A percentile compares a stretch with the other conserved stretches of the same genome.
phyloP scores from a whole-genome alignment of 2,329 filamentous ascomycete genomes.

The Elsinoe fawcettii region DNA sequence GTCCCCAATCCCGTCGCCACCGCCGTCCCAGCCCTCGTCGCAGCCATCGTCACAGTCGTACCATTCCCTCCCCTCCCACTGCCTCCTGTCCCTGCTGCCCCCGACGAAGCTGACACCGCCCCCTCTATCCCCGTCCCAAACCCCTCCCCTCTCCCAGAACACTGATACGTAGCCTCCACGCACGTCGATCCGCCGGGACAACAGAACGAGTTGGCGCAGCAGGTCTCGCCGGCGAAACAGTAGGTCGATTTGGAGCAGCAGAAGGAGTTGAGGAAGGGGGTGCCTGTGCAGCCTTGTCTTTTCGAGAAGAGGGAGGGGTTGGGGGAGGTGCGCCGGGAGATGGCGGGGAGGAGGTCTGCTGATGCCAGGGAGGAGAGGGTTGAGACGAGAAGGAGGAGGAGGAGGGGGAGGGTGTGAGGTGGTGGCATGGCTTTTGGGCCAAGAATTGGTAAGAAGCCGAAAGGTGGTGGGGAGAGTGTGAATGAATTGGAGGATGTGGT shows the following conservation, averaged over 20 bases:
- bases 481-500: too few relatives aligned
- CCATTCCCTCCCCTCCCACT: too few relatives aligned
- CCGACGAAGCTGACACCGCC: background rate
- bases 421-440: too few relatives aligned
- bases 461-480: too few relatives aligned
- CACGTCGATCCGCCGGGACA: background rate
- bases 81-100: too few relatives aligned
- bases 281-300: background rate
- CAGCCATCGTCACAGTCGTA: background rate
- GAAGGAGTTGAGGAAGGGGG: conserved; percentile 3
- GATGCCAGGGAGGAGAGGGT: too few relatives aligned
- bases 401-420: too few relatives aligned
- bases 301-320: background rate
- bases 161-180: background rate
- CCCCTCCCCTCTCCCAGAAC: background rate
- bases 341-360: background rate
- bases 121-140: background rate
- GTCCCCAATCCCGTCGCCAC: too few relatives aligned
- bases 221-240: conserved; percentile 2
- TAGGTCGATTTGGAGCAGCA: background rate
- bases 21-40: background rate
- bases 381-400: too few relatives aligned
- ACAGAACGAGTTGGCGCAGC: conserved; percentile 5
- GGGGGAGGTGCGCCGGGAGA: background rate
- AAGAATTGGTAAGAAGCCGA: too few relatives aligned